Conservation (phyloP, 2,329 filamentous ascomycete genomes). For the Ophiostoma perfectum region DNA sequence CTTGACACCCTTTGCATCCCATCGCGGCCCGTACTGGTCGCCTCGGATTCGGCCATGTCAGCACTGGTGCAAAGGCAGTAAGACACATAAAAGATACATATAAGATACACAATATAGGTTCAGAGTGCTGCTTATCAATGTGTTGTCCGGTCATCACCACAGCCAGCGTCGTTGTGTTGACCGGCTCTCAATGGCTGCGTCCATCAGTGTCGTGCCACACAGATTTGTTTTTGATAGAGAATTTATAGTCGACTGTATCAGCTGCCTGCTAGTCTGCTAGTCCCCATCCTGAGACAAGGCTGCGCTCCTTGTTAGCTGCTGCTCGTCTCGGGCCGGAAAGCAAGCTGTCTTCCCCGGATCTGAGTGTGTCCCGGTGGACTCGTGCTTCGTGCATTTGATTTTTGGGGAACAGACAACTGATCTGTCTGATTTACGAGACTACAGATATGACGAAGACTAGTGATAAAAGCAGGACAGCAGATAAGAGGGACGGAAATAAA, state of each 20-base stretch:
- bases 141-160: too few relatives aligned
- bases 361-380: not conserved
- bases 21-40: not conserved
- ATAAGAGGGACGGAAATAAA: not conserved
- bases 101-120: too few relatives aligned
- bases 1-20: not conserved
- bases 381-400: not conserved
- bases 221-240: too few relatives aligned
- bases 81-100: too few relatives aligned
- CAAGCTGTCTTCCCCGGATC: not conserved
- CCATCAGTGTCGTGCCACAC: too few relatives aligned
- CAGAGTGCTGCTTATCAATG: too few relatives aligned
- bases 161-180: too few relatives aligned
- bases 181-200: too few relatives aligned
- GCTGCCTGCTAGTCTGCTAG: too few relatives aligned
- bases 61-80: not conserved
- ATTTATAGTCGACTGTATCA: too few relatives aligned
- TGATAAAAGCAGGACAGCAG: not conserved
- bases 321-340: too few relatives aligned
- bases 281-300: not conserved
- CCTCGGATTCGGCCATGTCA: not conserved
- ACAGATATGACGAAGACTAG: not conserved
- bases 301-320: not conserved
- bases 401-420: slow-evolving; percentile 1
- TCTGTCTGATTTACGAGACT: not conserved